Evolutionary conservation across 257 asterid genomes (phyloP), one percentile per base, ranked within the genome.

Genomic region (Solanum appendiculatum): DNA sequence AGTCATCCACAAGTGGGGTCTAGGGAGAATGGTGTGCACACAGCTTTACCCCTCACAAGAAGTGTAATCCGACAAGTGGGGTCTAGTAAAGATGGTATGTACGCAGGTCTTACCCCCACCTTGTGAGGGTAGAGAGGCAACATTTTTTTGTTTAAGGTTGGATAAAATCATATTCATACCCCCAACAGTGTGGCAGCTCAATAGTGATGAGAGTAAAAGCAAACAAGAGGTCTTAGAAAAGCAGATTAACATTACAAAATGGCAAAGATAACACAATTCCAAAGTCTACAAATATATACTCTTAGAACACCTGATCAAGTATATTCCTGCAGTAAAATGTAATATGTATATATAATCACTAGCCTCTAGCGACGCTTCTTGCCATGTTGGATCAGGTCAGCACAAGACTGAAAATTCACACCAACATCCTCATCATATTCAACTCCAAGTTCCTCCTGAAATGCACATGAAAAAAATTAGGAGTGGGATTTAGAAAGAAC

Each of bases 391-490:
- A 89, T 69, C 77, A 95, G 91, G 46, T 92, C 95, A 86, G 85
- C 88, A 84, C 84, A 93, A 46, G 98, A 93, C 91, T 94, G 99
- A 93, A 97, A 94, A 92, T 93, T 93, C 68, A 92, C 94, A 40
- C 93, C 98, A 89, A 88, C 93, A 89, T 96, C 99, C 89, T 96
- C 99, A 75, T 97, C 99, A 84, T 93, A 94, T 90, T 97, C 99
- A 15, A 94, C 86, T 16, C 98, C 99, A 56, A 97, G 99, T 87
- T 96, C 99, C 92, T 95, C 99, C 98, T 95, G 93, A 84, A 87
- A 56, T 90, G 21, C 42, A 29, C 87, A 77, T 27, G 74, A 54
- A 73, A 20, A 54, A 73, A 20, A 70, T 66, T 74, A 64, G 29
- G 42, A 63, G 68, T 21, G 16, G 1, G 29, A 20, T 44, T 44